These are phyloP conservation scores for Botrytis byssoidea DNA, from an alignment of 2,329 filamentous ascomycete genomes.

Conservation along the genomic window DNA sequence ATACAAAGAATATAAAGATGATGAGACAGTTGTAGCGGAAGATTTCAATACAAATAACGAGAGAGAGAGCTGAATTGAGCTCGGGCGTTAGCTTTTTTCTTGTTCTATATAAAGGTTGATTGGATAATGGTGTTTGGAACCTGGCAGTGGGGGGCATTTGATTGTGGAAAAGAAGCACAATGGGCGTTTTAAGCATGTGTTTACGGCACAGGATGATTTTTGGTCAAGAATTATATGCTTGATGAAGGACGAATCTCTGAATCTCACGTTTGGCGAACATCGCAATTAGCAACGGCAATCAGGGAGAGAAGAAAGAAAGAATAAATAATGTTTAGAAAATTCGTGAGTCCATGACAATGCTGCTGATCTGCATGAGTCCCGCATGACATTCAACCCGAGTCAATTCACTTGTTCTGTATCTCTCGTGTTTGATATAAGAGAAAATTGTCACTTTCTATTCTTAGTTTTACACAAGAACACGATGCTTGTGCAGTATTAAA, in stretches of 20 bases:
- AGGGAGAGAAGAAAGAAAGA: not conserved
- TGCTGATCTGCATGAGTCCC: not conserved
- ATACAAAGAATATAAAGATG: slow-evolving; percentile 4
- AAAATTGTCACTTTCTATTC: not conserved
- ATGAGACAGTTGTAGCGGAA: slow-evolving; percentile 14
- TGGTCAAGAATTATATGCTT: not conserved
- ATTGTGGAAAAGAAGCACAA: not conserved
- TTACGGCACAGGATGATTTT: not conserved
- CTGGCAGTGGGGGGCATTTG: not conserved
- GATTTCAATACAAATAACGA: not conserved
- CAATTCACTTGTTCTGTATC: not conserved
- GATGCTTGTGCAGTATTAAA: not conserved
- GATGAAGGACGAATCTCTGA: not conserved
- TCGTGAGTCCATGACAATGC: not conserved
- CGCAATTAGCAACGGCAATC: not conserved
- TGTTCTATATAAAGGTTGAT: not conserved
- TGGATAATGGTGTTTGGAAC: not conserved
- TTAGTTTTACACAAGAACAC: not conserved
- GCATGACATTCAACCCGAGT: not conserved
- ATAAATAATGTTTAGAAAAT: not conserved
- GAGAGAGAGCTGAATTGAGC: not conserved
- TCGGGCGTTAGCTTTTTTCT: not conserved
- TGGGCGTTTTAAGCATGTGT: not conserved
- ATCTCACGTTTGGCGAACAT: not conserved
- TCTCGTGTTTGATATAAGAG: not conserved